Percentiles rank a stretch among this genome's conserved stretches.
These are phyloP conservation scores for Dryadomyces sulphureus DNA, from an alignment of 2,329 filamentous ascomycete species.

Conservation along the genomic window DNA sequence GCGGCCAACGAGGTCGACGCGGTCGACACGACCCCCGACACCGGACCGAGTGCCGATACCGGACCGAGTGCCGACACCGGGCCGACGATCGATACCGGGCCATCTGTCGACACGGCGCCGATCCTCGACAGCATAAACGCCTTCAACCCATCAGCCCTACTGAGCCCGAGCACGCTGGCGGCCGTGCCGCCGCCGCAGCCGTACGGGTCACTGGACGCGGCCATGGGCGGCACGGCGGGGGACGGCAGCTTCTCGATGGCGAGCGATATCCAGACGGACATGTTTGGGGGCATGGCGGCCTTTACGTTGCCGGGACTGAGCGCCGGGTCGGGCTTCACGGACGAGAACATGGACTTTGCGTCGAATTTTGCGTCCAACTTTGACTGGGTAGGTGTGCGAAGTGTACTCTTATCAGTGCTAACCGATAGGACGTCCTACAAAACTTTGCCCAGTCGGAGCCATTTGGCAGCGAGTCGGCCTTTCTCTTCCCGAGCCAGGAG, in stretches of 20 bases:
- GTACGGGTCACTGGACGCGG: conserved; percentile 30
- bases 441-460: conserved; percentile 40
- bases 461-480: conserved; percentile 37
- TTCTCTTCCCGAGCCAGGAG: conserved; percentile 24
- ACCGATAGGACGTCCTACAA: conserved; percentile 35
- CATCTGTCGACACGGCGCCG: too few relatives aligned
- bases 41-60: too few relatives aligned
- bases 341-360: conserved; percentile 27
- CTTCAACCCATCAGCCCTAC: too few relatives aligned
- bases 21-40: too few relatives aligned
- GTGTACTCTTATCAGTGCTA: neutral
- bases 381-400: conserved; percentile 36
- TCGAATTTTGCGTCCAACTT: conserved; percentile 39
- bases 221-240: conserved; percentile 11
- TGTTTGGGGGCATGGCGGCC: conserved; percentile 12
- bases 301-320: conserved; percentile 31
- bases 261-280: conserved; percentile 22
- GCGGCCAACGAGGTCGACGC: too few relatives aligned
- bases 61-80: too few relatives aligned
- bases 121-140: too few relatives aligned
- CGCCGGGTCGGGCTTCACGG: conserved; percentile 1
- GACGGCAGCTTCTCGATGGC: conserved; percentile 11
- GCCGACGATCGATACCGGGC: too few relatives aligned
- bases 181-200: conserved; percentile 16
- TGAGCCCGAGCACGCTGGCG: neutral